Evolutionary conservation across 176 grass and related monocot genomes (phyloP).

Genomic region (Avena insularis): DNA sequence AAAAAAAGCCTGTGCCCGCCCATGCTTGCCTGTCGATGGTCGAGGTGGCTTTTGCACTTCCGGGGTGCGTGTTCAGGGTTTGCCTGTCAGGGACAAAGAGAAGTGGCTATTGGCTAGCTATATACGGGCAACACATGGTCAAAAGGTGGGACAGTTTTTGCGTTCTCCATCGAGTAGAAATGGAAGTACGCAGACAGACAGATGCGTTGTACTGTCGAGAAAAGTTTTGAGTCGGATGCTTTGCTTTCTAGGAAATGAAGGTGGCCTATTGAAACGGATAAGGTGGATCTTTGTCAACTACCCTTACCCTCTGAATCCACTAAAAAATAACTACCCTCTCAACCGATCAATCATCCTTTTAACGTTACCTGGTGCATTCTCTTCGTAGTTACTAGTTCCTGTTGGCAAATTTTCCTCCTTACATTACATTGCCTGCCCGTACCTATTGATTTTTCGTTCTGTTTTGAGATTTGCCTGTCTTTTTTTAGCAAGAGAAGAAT

Average conservation of each 20-base stretch:
- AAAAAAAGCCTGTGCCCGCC: no score
- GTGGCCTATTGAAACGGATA: no score
- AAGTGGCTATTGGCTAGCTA: background rate
- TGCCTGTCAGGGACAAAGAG: background rate
- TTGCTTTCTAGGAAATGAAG: slow-evolving; percentile 13
- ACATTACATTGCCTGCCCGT: no score
- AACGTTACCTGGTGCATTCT: no score
- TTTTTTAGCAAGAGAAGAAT: no score
- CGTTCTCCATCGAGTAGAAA: background rate
- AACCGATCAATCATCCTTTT: no score
- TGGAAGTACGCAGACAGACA: background rate
- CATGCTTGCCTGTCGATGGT: background rate
- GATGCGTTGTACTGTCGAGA: background rate
- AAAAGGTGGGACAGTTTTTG: background rate
- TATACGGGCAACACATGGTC: background rate
- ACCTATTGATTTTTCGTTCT: no score
- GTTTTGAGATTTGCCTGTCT: no score
- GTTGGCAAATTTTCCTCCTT: no score
- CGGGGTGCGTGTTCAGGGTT: background rate
- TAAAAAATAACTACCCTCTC: no score
- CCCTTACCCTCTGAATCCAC: background rate
- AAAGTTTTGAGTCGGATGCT: background rate
- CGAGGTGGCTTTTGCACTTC: background rate
- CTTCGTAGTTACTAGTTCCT: no score
- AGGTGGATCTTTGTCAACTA: background rate